Evolutionary conservation across 1,284 basidiomycete species (phyloP).

Genomic region (Coniophora puteana): DNA sequence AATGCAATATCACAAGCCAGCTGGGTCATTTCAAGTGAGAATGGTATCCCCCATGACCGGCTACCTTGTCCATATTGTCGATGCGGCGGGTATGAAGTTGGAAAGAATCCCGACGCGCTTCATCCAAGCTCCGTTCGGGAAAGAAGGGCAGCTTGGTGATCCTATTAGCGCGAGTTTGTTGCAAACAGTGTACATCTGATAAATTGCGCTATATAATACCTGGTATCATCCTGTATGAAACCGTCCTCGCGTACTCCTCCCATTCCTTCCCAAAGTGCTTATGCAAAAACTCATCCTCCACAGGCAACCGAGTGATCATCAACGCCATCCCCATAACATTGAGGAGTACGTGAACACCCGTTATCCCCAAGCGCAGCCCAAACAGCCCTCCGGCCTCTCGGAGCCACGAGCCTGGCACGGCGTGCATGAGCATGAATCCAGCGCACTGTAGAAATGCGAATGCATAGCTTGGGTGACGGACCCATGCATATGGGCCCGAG

Average conservation of each 20-base stretch:
- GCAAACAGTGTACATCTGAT: too few relatives aligned
- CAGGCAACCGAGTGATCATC: conserved; percentile 43
- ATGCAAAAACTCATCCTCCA: conserved; percentile 51
- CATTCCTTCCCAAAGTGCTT: conserved; percentile 48
- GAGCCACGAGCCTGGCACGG: conserved; percentile 51
- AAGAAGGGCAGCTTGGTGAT: too few relatives aligned
- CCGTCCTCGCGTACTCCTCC: conserved; percentile 41
- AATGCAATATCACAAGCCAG: too few relatives aligned
- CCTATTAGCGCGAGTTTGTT: too few relatives aligned
- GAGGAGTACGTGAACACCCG: conserved; percentile 22
- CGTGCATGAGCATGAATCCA: conserved; percentile 48
- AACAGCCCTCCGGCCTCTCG: conserved; percentile 45
- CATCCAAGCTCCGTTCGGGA: too few relatives aligned
- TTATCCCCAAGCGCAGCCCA: too few relatives aligned
- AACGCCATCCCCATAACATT: conserved; percentile 44
- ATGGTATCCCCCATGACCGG: too few relatives aligned
- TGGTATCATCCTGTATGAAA: conserved; percentile 16
- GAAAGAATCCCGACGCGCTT: too few relatives aligned
- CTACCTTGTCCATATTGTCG: too few relatives aligned
- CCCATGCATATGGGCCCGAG: conserved; percentile 47
- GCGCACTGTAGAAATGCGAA: conserved; percentile 46
- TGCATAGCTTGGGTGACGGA: conserved; percentile 53
- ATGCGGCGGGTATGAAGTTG: too few relatives aligned
- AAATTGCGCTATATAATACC: too few relatives aligned
- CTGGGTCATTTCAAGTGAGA: too few relatives aligned